phyloP scores from a whole-genome alignment of 1,284 basidiomycete genomes.

The Ganoderma leucocontextum region DNA sequence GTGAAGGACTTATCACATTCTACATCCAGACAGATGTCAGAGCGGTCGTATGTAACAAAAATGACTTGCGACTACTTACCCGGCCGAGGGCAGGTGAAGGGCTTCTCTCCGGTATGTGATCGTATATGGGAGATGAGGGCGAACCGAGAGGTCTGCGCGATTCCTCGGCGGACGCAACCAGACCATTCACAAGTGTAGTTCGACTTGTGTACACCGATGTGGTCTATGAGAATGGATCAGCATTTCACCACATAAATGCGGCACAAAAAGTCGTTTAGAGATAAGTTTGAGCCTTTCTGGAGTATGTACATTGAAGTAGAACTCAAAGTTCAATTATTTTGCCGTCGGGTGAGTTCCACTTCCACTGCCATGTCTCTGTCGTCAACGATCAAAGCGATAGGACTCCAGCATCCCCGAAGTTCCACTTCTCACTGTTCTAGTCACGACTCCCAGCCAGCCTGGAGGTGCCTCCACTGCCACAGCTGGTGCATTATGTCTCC shows the following conservation, averaged over 20 bases:
- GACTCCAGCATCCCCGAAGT: too few relatives aligned
- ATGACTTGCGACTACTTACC: slow-evolving; percentile 53
- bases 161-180: slow-evolving; percentile 79
- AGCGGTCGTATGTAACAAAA: background rate
- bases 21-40: slow-evolving; percentile 39
- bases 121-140: slow-evolving; percentile 88
- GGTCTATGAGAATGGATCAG: slow-evolving; percentile 52
- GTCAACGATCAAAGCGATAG: too few relatives aligned
- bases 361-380: too few relatives aligned
- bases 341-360: background rate
- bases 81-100: slow-evolving; percentile 83
- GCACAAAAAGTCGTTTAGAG: background rate
- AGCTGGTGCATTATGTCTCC: background rate
- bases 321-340: background rate
- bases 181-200: slow-evolving; percentile 92
- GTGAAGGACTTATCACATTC: slow-evolving; percentile 96
- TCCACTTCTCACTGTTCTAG: too few relatives aligned
- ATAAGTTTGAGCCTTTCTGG: background rate
- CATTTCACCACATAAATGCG: background rate
- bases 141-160: slow-evolving; percentile 87
- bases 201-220: slow-evolving; percentile 87
- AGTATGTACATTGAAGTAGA: background rate
- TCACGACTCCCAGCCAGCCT: too few relatives aligned
- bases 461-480: too few relatives aligned
- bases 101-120: slow-evolving; percentile 93